Evolutionary conservation across 305 asterid species (phyloP).

Genomic region (Solanum hybrid): DNA sequence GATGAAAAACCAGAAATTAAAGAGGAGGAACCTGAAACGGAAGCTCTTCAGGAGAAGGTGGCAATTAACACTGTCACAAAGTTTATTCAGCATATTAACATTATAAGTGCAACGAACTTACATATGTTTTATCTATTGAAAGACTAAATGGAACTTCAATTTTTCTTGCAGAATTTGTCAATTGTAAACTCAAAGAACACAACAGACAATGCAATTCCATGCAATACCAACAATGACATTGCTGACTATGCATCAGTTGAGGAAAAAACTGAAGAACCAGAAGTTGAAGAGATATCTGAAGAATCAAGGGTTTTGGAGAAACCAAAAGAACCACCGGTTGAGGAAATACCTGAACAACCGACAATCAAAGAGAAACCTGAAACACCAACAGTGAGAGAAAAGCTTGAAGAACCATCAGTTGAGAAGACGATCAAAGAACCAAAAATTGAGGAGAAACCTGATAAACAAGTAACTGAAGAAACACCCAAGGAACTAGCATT

Average conservation of each 20-base stretch:
- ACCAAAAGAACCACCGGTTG: not conserved
- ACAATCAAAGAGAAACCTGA: not conserved
- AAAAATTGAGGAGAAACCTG: not conserved
- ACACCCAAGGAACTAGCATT: not conserved
- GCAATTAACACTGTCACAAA: not conserved
- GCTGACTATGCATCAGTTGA: not conserved
- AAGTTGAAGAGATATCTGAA: not conserved
- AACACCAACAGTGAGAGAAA: not conserved
- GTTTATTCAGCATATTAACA: not conserved
- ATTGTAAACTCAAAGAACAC: not conserved
- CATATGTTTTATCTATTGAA: not conserved
- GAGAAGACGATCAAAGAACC: not conserved
- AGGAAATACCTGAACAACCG: not conserved
- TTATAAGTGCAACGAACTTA: not conserved
- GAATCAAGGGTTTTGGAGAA: not conserved
- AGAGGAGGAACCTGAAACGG: not conserved
- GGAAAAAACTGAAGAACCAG: not conserved
- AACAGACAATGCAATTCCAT: not conserved
- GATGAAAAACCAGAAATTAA: not conserved
- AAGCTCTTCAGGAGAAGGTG: not conserved
- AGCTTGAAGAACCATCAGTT: not conserved
- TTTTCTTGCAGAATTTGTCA: slow-evolving; percentile 1
- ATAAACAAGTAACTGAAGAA: not conserved
- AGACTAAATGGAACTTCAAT: not conserved
- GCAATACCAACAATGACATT: not conserved